Evolutionary conservation across 2,329 filamentous ascomycete species (phyloP).

Genomic region (Stromatinia cepivora): DNA sequence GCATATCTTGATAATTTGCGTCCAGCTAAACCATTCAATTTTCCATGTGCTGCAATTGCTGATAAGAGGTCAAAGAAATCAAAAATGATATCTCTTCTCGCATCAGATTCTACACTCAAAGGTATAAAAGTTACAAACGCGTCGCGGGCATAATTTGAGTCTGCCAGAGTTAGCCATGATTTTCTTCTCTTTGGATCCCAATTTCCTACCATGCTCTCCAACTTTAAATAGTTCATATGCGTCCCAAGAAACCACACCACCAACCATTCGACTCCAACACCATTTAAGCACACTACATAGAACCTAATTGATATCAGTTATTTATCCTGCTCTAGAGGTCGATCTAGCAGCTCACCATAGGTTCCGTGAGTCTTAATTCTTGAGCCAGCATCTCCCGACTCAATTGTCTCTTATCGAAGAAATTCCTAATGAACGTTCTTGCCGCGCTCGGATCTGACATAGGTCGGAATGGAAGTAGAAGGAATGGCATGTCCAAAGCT

Average conservation of each 20-base stretch:
- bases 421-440: slow-evolving; percentile 88
- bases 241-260: slow-evolving; percentile 94
- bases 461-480: slow-evolving; percentile 90
- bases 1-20: slow-evolving; percentile 93
- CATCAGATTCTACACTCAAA: slow-evolving; percentile 83
- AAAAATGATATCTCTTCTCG: slow-evolving; percentile 85
- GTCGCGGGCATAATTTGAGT: slow-evolving; percentile 87
- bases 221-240: slow-evolving; percentile 95
- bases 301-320: slow-evolving; percentile 58
- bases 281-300: slow-evolving; percentile 94
- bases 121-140: slow-evolving; percentile 97
- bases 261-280: slow-evolving; percentile 93
- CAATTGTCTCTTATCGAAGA: slow-evolving; percentile 72
- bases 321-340: slow-evolving; percentile 19
- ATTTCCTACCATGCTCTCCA: slow-evolving; percentile 78
- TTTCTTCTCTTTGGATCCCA: not conserved
- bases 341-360: slow-evolving; percentile 66
- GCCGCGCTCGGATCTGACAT: slow-evolving; percentile 90
- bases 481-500: slow-evolving; percentile 89
- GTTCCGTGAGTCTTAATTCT: slow-evolving; percentile 89
- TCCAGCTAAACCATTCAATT: slow-evolving; percentile 88
- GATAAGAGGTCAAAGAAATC: slow-evolving; percentile 95
- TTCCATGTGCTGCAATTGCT: slow-evolving; percentile 88
- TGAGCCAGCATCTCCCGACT: slow-evolving; percentile 72
- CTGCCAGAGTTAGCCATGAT: slow-evolving; percentile 48